Conservation (phyloP, 177 flowering plant species). For the Vitis hybrid region DNA sequence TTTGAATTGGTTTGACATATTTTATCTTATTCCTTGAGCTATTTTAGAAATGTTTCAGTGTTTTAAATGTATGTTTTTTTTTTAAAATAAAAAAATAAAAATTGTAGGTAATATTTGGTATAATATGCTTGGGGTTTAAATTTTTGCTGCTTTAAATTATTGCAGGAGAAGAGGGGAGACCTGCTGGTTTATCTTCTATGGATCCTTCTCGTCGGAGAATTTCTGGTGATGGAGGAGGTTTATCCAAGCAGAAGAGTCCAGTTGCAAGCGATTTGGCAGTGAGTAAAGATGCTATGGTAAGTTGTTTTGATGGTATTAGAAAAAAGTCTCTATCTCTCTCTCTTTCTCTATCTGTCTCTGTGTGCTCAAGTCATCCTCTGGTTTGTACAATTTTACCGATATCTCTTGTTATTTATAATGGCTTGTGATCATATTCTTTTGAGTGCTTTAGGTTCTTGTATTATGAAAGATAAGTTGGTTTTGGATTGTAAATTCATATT, state of each 20-base stretch:
- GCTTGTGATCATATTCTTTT: too few relatives aligned
- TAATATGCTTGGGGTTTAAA: not conserved
- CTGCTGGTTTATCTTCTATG: slow-evolving; percentile 46
- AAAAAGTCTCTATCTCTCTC: not conserved
- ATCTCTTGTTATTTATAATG: too few relatives aligned
- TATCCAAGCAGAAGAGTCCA: slow-evolving; percentile 48
- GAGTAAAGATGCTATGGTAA: slow-evolving; percentile 47
- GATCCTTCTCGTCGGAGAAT: slow-evolving; percentile 51
- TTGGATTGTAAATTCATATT: too few relatives aligned
- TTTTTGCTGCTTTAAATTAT: slow-evolving; percentile 2
- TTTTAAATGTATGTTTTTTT: too few relatives aligned
- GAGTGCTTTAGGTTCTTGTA: too few relatives aligned
- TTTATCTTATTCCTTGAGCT: too few relatives aligned
- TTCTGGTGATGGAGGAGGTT: slow-evolving; percentile 41
- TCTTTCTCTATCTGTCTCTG: not conserved
- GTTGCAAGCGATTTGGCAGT: slow-evolving; percentile 37
- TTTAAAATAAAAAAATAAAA: too few relatives aligned
- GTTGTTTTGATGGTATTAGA: not conserved
- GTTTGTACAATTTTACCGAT: too few relatives aligned
- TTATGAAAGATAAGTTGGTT: too few relatives aligned
- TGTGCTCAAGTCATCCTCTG: not conserved
- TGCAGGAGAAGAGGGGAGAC: slow-evolving; percentile 69
- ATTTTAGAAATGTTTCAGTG: too few relatives aligned
- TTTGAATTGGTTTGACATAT: too few relatives aligned
- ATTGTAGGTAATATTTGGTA: too few relatives aligned